These are phyloP conservation scores for Monosporascus sp. DNA, from an alignment of 2,329 filamentous ascomycete species.

Conservation along the genomic window DNA sequence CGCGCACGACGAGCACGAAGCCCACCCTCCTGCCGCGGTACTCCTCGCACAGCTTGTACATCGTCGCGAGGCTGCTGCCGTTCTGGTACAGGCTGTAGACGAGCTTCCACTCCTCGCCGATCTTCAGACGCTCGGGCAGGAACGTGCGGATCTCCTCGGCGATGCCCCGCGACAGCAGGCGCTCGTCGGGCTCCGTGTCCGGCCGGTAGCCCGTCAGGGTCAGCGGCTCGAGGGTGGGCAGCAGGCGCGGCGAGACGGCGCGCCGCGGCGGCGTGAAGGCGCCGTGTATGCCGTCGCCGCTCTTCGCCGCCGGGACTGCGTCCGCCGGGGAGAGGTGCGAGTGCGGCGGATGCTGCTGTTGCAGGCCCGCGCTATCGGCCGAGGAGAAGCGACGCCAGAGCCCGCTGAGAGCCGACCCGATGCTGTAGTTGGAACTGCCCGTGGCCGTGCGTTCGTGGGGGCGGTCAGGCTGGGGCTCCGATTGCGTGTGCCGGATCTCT, in stretches of 20 bases:
- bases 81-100: constrained; percentile 89
- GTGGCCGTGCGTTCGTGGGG: constrained; percentile 5
- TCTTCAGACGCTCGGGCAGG: constrained; percentile 78
- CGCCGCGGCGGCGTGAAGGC: constrained; percentile 58
- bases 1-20: constrained; percentile 83
- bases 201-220: constrained; percentile 61
- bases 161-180: constrained; percentile 65
- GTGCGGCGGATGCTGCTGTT: constrained; percentile 14
- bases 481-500: not conserved
- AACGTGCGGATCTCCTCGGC: constrained; percentile 92
- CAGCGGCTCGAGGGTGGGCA: constrained; percentile 81
- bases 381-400: constrained; percentile 63
- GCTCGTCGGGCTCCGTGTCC: constrained; percentile 53
- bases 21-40: constrained; percentile 68
- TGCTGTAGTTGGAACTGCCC: constrained; percentile 13
- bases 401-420: constrained; percentile 38
- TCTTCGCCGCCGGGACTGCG: constrained; percentile 10
- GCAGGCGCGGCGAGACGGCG: constrained; percentile 73
- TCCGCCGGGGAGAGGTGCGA: constrained; percentile 20
- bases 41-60: constrained; percentile 73
- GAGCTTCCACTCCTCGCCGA: constrained; percentile 81
- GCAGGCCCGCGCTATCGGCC: constrained; percentile 30
- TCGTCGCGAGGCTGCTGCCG: constrained; percentile 77
- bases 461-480: constrained; percentile 3
- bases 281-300: constrained; percentile 46